Conservation (phyloP, 2,329 filamentous ascomycete species). For the Diaporthe sp. region DNA sequence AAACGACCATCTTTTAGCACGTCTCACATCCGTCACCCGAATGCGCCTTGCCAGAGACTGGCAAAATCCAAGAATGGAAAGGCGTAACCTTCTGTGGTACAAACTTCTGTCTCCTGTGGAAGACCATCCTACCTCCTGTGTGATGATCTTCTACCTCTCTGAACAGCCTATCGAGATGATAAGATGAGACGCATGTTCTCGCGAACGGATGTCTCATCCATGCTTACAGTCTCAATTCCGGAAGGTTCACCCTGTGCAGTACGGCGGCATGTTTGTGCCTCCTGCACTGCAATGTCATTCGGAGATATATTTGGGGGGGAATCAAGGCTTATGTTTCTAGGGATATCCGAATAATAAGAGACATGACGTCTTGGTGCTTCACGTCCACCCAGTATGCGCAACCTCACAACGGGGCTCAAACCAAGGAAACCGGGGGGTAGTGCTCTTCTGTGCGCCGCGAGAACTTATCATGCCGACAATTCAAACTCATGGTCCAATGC, state of each 20-base stretch:
- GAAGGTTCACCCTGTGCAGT: neutral
- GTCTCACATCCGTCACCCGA: neutral
- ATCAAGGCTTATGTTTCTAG: conserved; percentile 28
- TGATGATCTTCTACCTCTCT: no score
- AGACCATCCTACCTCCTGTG: neutral
- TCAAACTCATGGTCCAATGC: neutral
- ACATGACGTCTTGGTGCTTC: conserved; percentile 8
- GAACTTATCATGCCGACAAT: neutral
- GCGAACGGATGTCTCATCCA: no score
- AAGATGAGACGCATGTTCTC: no score
- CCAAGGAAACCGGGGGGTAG: neutral
- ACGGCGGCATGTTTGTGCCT: neutral
- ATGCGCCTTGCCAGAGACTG: neutral
- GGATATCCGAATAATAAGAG: conserved; percentile 21
- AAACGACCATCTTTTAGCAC: neutral
- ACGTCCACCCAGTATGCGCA: neutral
- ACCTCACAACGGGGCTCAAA: neutral
- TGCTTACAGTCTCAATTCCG: neutral
- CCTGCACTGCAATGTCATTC: neutral
- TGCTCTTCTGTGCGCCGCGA: neutral
- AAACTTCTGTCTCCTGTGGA: neutral
- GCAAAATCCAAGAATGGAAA: neutral
- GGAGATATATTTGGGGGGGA: neutral
- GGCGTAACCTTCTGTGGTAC: neutral
- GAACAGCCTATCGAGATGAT: no score